Evolutionary conservation across 2,329 filamentous ascomycete genomes (phyloP), one percentile per base, ranked within the genome.

Genomic region (Xylogone sp.): DNA sequence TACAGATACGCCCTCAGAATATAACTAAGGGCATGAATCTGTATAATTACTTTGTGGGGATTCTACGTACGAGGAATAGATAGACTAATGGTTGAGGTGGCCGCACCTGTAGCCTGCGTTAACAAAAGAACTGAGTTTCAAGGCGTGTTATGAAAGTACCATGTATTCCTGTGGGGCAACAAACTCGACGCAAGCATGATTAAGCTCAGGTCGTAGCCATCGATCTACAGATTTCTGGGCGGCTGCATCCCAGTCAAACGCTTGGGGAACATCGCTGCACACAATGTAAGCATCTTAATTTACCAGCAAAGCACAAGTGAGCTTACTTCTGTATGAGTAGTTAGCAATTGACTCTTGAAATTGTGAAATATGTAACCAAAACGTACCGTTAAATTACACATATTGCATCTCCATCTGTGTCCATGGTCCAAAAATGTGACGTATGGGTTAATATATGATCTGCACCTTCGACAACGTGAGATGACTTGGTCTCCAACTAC

Each of bases 161-260:
- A 99, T 99, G 73, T 99, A 99, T 72, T 99, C 94, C 71, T 99
- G 94, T 2, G 94, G 94, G 12, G 94, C 94, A 59, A 99, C 89
- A 66, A 97, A 99, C 67, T 99, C 94, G 54, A 96, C 92, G 31
- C 97, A 91, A n/a, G 91, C 82, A 67, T 97, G 87, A 73, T 99
- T 99, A 55, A 99, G 78, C 68, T 99, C 94, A 39, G 90, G 82
- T 62, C 94, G 81, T 69, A 95, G 86, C 88, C 94, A 96, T 66
- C 94, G 79, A 68, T 99, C 93, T 47, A 95, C 86, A 48, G 84
- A 88, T 75, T 96, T 92, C 71, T 97, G 93, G 50, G 91, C 79
- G 43, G 90, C 87, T 29, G 90, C 86, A 71, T 99, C 94, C 94
- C 94, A 99, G 69, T 99, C 94, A 60, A 99, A 99, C 34, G 92